A percentile compares a stretch with the other conserved stretches of the same genome.
phyloP scores from a whole-genome alignment of 2,329 filamentous ascomycete species.

The Aspergillus flavus region DNA sequence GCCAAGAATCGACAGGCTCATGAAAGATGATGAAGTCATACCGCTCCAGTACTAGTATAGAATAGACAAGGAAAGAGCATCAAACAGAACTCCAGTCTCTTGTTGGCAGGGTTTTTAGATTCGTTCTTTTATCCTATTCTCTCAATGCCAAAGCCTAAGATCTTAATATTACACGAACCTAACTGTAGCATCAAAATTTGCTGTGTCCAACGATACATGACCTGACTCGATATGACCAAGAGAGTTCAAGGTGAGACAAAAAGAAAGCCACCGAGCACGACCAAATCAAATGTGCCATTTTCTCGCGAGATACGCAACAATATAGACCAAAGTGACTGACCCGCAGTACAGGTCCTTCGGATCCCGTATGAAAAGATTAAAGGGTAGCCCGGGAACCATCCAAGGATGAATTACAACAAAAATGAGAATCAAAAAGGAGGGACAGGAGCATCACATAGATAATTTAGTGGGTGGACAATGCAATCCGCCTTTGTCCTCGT shows the following conservation, averaged over 20 bases:
- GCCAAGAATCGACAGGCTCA: constrained; percentile 14
- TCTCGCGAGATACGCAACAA: not conserved
- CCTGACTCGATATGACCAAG: not conserved
- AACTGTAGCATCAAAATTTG: not conserved
- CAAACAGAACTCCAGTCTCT: not conserved
- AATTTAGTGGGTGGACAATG: not conserved
- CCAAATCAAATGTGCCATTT: not conserved
- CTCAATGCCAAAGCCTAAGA: not conserved
- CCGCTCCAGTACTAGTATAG: not conserved
- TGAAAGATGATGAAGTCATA: constrained; percentile 3
- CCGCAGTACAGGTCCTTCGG: constrained; percentile 15
- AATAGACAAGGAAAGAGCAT: too few relatives aligned
- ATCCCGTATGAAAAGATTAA: not conserved
- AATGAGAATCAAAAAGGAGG: not conserved
- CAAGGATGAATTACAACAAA: not conserved
- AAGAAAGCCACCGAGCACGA: not conserved
- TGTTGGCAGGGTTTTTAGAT: not conserved
- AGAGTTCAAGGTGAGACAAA: not conserved
- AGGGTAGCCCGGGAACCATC: not conserved
- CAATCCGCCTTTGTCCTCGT: not conserved
- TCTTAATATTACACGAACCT: not conserved
- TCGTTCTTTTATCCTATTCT: not conserved
- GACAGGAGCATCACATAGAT: constrained; percentile 1
- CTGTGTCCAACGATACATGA: not conserved
- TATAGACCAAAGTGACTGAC: constrained; percentile 14